Evolutionary conservation across 805 yeast genomes (phyloP), one percentile per base, ranked within the genome.

Genomic region (Metschnikowia continentalis): DNA sequence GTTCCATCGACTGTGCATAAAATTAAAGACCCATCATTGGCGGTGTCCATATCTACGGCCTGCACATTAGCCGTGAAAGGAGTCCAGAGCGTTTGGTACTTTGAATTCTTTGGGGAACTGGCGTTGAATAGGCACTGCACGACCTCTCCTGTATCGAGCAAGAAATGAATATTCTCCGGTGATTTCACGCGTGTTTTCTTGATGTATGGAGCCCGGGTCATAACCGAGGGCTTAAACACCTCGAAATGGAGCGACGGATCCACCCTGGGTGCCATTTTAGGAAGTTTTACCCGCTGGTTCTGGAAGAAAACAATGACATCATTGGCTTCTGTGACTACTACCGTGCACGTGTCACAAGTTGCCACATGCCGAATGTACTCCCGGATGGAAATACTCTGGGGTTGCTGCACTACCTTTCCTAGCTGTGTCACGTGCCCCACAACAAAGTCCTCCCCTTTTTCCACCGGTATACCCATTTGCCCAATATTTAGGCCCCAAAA

Each of bases 401-500:
- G 47, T 19, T 20, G 26, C 19, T 32, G 45, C 19, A 20, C 20
- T 6, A 42, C 15, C 15, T 19, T 14, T 14, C 46, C 46, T 2
- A 19, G 5, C 32, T 32, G 46, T 13, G 33, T 22, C 40, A 35
- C 35, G 35, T 44, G 47, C 11, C 39, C 40, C 17, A 35, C 32
- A 15, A 35, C 40, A 13, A 35, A 35, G 33, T 22, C 33, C 47
- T 35, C 47, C 17, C 14, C 32, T 3, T 35, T 10, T 6, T 17
- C 39, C 15, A 33, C 20, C 14, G 47, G 23, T 14, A 35, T 5
- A 13, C 47, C 47, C 35, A 35, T 35, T 64, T 89, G 96, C 0
- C 96, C 96, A 35, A 81, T 69, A 61, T 89, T 87, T 35, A 84
- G 67, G 2, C 96, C 96, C 96, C 96, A 89, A 36, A 81, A 65